phyloP scores from a whole-genome alignment of 169 alveolate genomes.

The Amoebophrya sp. region DNA sequence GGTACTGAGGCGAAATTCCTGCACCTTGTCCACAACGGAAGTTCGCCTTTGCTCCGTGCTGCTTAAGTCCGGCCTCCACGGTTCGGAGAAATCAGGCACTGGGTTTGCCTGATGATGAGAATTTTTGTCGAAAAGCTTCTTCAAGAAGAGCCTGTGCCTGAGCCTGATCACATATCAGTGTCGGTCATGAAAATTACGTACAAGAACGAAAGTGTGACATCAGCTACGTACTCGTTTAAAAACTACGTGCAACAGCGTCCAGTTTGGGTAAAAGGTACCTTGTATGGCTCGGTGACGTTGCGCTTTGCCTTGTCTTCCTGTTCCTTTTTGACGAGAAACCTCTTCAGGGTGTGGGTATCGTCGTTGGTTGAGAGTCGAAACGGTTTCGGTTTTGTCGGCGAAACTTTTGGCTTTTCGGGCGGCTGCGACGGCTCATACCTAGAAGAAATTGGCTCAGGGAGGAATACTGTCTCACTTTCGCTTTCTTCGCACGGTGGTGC shows the following conservation, averaged over 20 bases:
- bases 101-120: too few relatives aligned
- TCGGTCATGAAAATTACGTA: too few relatives aligned
- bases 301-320: neutral
- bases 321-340: neutral
- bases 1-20: neutral
- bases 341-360: neutral
- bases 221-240: too few relatives aligned
- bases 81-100: neutral
- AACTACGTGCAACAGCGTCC: too few relatives aligned
- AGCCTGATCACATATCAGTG: too few relatives aligned
- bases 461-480: neutral
- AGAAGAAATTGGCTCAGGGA: neutral
- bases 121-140: too few relatives aligned
- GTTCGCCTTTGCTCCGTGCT: neutral
- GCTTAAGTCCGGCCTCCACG: neutral
- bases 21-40: neutral
- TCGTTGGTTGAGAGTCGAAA: neutral
- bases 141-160: too few relatives aligned
- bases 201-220: too few relatives aligned
- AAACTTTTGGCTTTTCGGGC: neutral
- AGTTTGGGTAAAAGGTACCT: too few relatives aligned
- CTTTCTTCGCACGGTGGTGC: neutral
- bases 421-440: neutral
- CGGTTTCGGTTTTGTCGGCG: neutral
- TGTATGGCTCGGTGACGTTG: neutral